Evolutionary conservation across 257 asterid species (phyloP), one percentile per base, ranked within the genome.

Genomic region (Solanum gandarillasii): DNA sequence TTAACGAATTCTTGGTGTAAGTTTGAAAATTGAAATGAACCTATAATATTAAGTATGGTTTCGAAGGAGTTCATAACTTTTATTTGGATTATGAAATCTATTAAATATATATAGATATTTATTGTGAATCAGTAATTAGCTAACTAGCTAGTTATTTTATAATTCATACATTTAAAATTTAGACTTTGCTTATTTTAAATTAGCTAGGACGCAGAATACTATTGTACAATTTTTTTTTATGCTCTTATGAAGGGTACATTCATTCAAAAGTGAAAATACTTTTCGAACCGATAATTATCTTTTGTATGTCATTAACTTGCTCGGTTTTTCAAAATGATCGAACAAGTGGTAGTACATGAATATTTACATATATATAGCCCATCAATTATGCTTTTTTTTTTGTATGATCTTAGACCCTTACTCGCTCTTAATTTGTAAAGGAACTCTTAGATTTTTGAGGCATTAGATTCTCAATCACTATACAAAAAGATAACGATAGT

Each of bases 211-310:
- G 35, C 5, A 5, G 82, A 35, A 20, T 20, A 9, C 29, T 20
- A 73, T 21, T 2, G 27, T 20, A 23, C 27, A 16, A 18, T 52
- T 72, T 18, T 72, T 72, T 72, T 34, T 11, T 34, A 12, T 67
- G 1, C 9, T 0, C 38, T 68, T 68, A 29, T 68, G 36, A 68
- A 68, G 20, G 31, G 0, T 21, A 73, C 46, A 20, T 18, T 32
- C n/a, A 34, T 34, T 72, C 27, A 20, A 25, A 67, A 5, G 43
- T 8, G 2, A 0, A 5, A 75, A 23, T n/a, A 8, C 34, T 1
- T 38, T 9, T n/a, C 4, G 0, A 39, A 39, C 0, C 2, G 8
- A 78, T 7, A 7, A 39, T 1, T 0, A 25, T 39, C 5, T 39
- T 78, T 78, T 3, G 0, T 0, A 1, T 12, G 4, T 23, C 32